Evolutionary conservation across 1,284 basidiomycete genomes (phyloP), one percentile per base, ranked within the genome.

Genomic region (Cutaneotrichosporon cutaneum): DNA sequence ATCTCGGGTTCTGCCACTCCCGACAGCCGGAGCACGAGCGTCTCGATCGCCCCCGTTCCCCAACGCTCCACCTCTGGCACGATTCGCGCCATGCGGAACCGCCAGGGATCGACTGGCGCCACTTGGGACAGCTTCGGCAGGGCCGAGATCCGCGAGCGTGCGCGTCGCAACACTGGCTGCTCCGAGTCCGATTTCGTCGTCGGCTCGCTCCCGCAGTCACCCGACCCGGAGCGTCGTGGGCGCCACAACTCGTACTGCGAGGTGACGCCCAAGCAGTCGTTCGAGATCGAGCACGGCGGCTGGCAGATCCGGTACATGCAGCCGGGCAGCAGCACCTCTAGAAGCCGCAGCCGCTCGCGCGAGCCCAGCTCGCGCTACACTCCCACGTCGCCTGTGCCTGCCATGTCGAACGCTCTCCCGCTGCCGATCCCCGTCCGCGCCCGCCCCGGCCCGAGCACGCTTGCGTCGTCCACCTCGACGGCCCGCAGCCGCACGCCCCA

Each of bases 61-160:
- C 39, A 35, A 8, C 53, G 59, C n/a, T 54, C 53, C 6, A 39
- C 24, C 18, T 50, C 53, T 9, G 68, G 65, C 8, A 64, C 63
- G 21, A 35, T 53, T n/a, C 60, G 60, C 35, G 30, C 16, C 10
- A 63, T 59, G n/a, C 68, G 59, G 54, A 36, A 61, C 27, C 70
- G 74, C 24, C 71, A 70, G 9, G 67, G 67, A 54, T 67, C 70
- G 22, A 62, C 64, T 27, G 53, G 59, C 24, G 64, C 66, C 4
- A 71, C 73, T 1, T 78, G 76, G 76, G 76, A 78, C 55, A 63
- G 69, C 18, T 73, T 74, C 48, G 76, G 72, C 26, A 67, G 65
- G 58, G 65, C 72, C 24, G 71, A 69, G 33, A 63, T 74, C n/a
- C 36, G 39, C 18, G 62, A 62, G 39, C 55, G 57, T 35, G 33